These are phyloP conservation scores for Athelia sp. DNA, from an alignment of 1,284 basidiomycete species.

Conservation along the genomic window DNA sequence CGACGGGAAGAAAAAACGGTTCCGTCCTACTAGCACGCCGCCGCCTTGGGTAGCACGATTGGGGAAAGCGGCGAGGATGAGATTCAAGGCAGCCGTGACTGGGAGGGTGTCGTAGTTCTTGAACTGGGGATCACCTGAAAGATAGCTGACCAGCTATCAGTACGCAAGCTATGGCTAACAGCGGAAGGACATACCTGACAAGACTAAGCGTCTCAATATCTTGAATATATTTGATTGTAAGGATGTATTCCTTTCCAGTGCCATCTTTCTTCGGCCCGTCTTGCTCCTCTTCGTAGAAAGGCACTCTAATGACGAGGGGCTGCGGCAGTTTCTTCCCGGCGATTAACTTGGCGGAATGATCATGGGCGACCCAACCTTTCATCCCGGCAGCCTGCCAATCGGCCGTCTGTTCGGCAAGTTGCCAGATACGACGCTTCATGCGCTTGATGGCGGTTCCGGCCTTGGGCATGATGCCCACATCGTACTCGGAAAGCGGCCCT, in stretches of 20 bases:
- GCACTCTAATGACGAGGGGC: conserved; percentile 51
- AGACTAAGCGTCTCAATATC: conserved; percentile 56
- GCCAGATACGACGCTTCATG: conserved; percentile 64
- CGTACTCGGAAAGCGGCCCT: conserved; percentile 62
- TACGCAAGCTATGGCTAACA: conserved; percentile 4
- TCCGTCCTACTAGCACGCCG: conserved; percentile 70
- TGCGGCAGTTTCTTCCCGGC: conserved; percentile 50
- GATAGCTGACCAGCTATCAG: conserved; percentile 38
- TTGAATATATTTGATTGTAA: conserved; percentile 56
- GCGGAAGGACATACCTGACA: conserved; percentile 35
- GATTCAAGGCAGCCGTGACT: conserved; percentile 66
- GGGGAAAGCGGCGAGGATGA: conserved; percentile 62
- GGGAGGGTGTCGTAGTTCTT: conserved; percentile 62
- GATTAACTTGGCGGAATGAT: conserved; percentile 61
- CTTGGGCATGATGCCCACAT: conserved; percentile 54
- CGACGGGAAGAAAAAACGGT: conserved; percentile 68
- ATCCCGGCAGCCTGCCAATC: conserved; percentile 53
- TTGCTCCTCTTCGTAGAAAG: conserved; percentile 66
- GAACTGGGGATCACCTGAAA: conserved; percentile 54
- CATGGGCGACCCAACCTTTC: conserved; percentile 59
- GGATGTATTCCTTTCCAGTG: conserved; percentile 46
- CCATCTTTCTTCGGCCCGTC: conserved; percentile 33
- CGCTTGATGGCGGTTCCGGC: conserved; percentile 44
- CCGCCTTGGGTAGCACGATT: conserved; percentile 45
- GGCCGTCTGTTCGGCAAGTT: conserved; percentile 57